Conservation (phyloP, 108 stramenopile genomes). For the Licmophora abbreviata region DNA sequence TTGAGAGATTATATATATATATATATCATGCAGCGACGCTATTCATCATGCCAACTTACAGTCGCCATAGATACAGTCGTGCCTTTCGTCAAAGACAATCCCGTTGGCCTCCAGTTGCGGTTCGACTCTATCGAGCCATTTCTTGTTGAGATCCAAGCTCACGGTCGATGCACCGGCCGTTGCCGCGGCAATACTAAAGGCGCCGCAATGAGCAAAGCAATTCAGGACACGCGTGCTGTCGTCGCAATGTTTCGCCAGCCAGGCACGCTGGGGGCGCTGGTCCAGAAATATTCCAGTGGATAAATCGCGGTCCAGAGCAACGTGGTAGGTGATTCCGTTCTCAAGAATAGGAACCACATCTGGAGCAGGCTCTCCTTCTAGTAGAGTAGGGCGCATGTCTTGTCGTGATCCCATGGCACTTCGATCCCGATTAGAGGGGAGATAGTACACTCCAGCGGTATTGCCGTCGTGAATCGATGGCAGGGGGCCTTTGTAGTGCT, state of each 20-base stretch:
- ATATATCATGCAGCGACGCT: too few species aligned
- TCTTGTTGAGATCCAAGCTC: constrained; percentile 68
- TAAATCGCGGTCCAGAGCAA: constrained; percentile 56
- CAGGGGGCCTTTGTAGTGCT: constrained; percentile 55
- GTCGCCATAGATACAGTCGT: constrained; percentile 81
- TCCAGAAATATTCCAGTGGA: constrained; percentile 84
- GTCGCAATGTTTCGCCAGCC: constrained; percentile 55
- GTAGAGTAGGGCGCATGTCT: constrained; percentile 33
- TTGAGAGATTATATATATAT: too few species aligned
- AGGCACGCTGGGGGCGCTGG: constrained; percentile 64
- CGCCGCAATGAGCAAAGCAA: constrained; percentile 79
- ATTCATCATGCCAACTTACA: too few species aligned
- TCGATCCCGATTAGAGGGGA: constrained; percentile 51
- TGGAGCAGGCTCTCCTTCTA: constrained; percentile 69
- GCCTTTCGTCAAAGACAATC: constrained; percentile 61
- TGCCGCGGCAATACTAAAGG: constrained; percentile 75
- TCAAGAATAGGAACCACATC: constrained; percentile 48
- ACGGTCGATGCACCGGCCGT: constrained; percentile 71
- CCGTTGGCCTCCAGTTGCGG: constrained; percentile 77
- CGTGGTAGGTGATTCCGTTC: constrained; percentile 66
- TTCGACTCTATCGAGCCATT: constrained; percentile 72
- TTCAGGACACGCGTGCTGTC: constrained; percentile 67
- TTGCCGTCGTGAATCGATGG: constrained; percentile 80
- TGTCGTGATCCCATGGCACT: constrained; percentile 46
- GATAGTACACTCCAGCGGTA: constrained; percentile 67